Evolutionary conservation across 1,139 yeast species (phyloP), one percentile per base, ranked within the genome.

Genomic region (Torulaspora pretoriensis): DNA sequence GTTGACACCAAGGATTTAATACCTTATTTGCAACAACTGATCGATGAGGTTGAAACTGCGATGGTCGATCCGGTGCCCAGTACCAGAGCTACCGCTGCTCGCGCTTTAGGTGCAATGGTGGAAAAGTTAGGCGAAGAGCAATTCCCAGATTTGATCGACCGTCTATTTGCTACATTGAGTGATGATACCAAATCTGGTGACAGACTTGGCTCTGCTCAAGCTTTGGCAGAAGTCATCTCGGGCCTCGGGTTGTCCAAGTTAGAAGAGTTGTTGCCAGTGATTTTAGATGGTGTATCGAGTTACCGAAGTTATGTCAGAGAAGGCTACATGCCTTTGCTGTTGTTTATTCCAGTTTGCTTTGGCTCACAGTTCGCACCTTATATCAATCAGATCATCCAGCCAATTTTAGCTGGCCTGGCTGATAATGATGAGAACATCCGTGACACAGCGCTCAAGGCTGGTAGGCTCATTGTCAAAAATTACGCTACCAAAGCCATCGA

Each of bases 1-100:
- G 96, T 95, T 17, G 97, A 90, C 56, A 75, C 88, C 19, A 80
- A 78, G 54, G 98, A 94, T 63, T 74, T 94, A 51, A 70, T 80
- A 48, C 97, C 97, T 23, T 92, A 94, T 67, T 72, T 94, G 57
- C 76, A 80, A 22, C 77, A 80, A 40, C 73, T 94, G 56, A 83
- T 90, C 37, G 75, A 79, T 10, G 97, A 89, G 58, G 77, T 94
- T 49, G 96, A 92, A 64, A 73, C 77, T 35, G 96, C 97, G 1
- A 90, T 94, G 96, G 97, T 94, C 46, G 99, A 94, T 60, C 98
- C 98, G 1, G 98, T 94, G 41, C 96, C 98, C 29, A 87, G 84
- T 35, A 92, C 98, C 0, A 80, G 98, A 65, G 94, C 97, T 2
- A 94, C 97, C 28, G 98, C 97, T 22, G 92, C 97, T 22, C 82